A percentile compares a stretch with the other conserved stretches of the same genome.
phyloP scores from a whole-genome alignment of 495 filamentous ascomycete species.

The Penicillium daleae region DNA sequence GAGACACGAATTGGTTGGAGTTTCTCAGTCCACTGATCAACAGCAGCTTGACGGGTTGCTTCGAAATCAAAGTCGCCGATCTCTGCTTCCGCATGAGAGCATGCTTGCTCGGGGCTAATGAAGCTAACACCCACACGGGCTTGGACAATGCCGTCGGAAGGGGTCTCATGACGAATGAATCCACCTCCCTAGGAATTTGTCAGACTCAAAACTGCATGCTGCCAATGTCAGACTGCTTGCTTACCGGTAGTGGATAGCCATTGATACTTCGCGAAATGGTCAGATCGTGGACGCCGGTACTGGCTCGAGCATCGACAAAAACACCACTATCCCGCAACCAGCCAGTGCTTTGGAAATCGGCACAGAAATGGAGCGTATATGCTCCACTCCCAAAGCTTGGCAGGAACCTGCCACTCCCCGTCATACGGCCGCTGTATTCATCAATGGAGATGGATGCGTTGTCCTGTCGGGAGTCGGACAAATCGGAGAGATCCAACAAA shows the following conservation, averaged over 20 bases:
- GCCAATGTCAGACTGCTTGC: slow-evolving; percentile 7
- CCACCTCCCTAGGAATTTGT: slow-evolving; percentile 55
- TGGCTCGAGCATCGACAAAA: slow-evolving; percentile 48
- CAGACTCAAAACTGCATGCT: not conserved
- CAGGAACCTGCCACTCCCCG: slow-evolving; percentile 65
- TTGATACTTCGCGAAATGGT: slow-evolving; percentile 71
- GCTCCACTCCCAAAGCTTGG: slow-evolving; percentile 67
- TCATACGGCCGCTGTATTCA: slow-evolving; percentile 64
- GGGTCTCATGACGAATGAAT: slow-evolving; percentile 62
- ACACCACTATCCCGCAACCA: slow-evolving; percentile 46
- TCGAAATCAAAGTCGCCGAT: slow-evolving; percentile 57
- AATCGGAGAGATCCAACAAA: slow-evolving; percentile 69
- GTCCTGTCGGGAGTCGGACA: slow-evolving; percentile 65
- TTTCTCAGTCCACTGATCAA: slow-evolving; percentile 52
- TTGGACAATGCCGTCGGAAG: slow-evolving; percentile 45
- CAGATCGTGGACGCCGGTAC: slow-evolving; percentile 54
- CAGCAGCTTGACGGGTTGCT: slow-evolving; percentile 44
- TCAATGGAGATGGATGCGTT: slow-evolving; percentile 67
- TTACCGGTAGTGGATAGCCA: slow-evolving; percentile 65
- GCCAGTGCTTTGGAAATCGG: slow-evolving; percentile 59
- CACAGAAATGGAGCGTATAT: slow-evolving; percentile 73
- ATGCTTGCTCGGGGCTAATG: slow-evolving; percentile 66
- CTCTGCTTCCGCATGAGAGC: slow-evolving; percentile 61
- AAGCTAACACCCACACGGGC: slow-evolving; percentile 75
- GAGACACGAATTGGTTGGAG: slow-evolving; percentile 57